A percentile compares a stretch with the other conserved stretches of the same genome.
Conservation (phyloP, 169 alveolate genomes). For the Babesia ovata region DNA sequence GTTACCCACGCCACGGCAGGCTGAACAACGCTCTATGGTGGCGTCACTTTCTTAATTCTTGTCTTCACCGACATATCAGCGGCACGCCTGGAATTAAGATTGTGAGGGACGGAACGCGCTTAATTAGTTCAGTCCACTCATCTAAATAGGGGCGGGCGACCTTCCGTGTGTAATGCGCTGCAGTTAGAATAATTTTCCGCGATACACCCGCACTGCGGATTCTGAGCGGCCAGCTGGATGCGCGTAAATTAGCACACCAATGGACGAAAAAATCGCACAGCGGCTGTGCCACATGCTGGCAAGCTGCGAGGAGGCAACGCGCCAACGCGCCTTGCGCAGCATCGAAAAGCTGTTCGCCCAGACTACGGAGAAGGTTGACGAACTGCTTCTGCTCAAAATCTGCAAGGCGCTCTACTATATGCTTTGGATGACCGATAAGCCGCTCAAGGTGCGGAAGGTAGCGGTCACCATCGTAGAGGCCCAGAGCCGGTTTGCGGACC, state of each 20-base stretch:
- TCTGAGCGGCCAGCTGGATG: neutral
- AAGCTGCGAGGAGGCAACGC: conserved; percentile 43
- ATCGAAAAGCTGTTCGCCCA: conserved; percentile 35
- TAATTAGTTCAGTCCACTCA: too few species aligned
- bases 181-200: neutral
- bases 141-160: neutral
- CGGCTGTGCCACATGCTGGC: conserved; percentile 67
- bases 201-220: neutral
- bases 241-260: neutral
- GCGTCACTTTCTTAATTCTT: too few species aligned
- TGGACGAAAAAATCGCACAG: conserved; percentile 41
- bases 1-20: too few species aligned
- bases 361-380: conserved; percentile 17
- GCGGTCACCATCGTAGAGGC: conserved; percentile 49
- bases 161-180: conserved; percentile 12
- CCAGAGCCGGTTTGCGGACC: conserved; percentile 23
- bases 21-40: too few species aligned
- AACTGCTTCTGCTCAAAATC: conserved; percentile 32
- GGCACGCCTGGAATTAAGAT: too few species aligned
- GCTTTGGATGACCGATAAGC: conserved; percentile 68
- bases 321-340: conserved; percentile 40
- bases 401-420: conserved; percentile 53
- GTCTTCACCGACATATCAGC: too few species aligned
- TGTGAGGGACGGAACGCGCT: too few species aligned
- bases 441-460: conserved; percentile 46